A percentile compares a stretch with the other conserved stretches of the same genome.
Conservation (phyloP, 2,329 filamentous ascomycete species). For the Magnaporthales sp. region DNA sequence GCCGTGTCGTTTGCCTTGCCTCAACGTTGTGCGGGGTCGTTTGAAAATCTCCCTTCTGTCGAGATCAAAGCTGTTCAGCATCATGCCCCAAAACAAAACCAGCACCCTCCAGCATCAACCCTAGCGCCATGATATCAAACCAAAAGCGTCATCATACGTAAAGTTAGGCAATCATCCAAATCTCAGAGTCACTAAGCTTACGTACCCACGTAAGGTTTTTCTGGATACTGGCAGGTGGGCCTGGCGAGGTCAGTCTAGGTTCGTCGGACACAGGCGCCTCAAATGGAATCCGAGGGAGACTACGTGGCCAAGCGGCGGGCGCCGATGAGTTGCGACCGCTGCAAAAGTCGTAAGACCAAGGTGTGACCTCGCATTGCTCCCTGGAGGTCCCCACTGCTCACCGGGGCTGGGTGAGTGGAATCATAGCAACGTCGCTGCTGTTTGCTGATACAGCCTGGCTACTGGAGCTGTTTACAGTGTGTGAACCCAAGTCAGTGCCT, state of each 20-base stretch:
- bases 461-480: constrained; percentile 6
- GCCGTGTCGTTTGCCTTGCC: neutral
- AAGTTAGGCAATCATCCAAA: neutral
- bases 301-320: constrained; percentile 14
- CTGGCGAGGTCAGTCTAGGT: neutral
- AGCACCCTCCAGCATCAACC: neutral
- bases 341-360: constrained; percentile 20
- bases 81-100: neutral
- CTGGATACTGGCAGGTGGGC: neutral
- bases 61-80: neutral
- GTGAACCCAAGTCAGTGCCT: constrained; percentile 9
- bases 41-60: neutral
- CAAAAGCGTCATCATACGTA: neutral
- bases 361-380: constrained; percentile 7
- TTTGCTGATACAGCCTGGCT: neutral
- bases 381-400: neutral
- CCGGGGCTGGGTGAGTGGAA: neutral
- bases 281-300: constrained; percentile 1
- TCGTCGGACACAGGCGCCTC: neutral
- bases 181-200: no score
- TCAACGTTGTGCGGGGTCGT: neutral
- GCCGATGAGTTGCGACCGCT: constrained; percentile 21
- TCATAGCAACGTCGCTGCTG: neutral
- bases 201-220: neutral
- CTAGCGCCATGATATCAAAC: neutral